Conservation (phyloP, 441 rosid genomes). For the Adansonia rubrostipa region DNA sequence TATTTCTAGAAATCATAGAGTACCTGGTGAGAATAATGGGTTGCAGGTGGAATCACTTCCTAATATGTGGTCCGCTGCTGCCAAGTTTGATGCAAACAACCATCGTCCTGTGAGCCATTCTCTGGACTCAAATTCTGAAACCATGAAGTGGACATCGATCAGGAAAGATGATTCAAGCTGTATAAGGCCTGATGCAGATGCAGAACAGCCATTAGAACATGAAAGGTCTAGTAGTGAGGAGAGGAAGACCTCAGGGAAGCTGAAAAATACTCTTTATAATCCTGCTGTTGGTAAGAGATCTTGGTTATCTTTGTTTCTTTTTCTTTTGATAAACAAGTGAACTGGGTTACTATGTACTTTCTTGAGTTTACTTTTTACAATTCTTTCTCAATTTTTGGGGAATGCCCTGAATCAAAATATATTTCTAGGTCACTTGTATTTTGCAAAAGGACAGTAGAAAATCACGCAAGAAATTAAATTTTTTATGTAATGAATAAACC, state of each 20-base stretch:
- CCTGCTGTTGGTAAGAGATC: constrained; percentile 65
- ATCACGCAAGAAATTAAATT: neutral
- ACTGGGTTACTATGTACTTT: constrained; percentile 1
- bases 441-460: neutral
- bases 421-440: neutral
- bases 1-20: constrained; percentile 43
- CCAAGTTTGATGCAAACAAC: constrained; percentile 37
- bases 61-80: constrained; percentile 45
- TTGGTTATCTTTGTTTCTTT: neutral
- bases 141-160: constrained; percentile 44
- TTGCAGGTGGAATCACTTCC: constrained; percentile 76
- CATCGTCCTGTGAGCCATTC: constrained; percentile 65
- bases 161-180: constrained; percentile 41
- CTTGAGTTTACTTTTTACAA: constrained; percentile 10
- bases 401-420: constrained; percentile 14
- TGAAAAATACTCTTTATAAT: constrained; percentile 39
- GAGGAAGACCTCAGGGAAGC: constrained; percentile 38
- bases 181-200: constrained; percentile 37
- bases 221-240: constrained; percentile 38
- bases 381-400: constrained; percentile 20
- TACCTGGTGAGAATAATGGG: constrained; percentile 40
- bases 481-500: neutral
- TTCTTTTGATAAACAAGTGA: constrained; percentile 40
- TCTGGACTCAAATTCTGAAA: constrained; percentile 50
- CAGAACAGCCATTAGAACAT: constrained; percentile 35